Percentiles rank a stretch among this genome's conserved stretches.
These are phyloP conservation scores for Crithidia sp. DNA, from an alignment of 208 protist species.

Conservation along the genomic window DNA sequence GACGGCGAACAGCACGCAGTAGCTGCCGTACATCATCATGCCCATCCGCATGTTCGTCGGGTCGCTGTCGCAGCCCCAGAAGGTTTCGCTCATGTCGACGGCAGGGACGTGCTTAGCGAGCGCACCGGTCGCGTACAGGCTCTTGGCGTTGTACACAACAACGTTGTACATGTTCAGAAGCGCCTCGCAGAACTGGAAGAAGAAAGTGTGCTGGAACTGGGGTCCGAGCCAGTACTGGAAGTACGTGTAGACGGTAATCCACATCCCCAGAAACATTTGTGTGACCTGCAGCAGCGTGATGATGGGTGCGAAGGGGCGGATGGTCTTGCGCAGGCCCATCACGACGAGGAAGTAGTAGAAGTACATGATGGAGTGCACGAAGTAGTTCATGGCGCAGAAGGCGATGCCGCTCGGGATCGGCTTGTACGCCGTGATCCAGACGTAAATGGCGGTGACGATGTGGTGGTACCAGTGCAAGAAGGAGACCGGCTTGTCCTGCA, in stretches of 20 bases:
- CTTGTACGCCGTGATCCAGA: conserved; percentile 70
- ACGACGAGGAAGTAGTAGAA: conserved; percentile 88
- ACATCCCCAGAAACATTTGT: conserved; percentile 90
- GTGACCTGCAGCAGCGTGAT: conserved; percentile 80
- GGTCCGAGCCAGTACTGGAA: conserved; percentile 41
- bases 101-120: conserved; percentile 44
- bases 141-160: conserved; percentile 9
- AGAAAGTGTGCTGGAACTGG: not conserved
- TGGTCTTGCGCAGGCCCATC: conserved; percentile 44
- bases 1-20: conserved; percentile 85
- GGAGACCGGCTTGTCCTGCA: conserved; percentile 72
- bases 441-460: conserved; percentile 85
- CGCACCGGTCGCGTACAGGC: conserved; percentile 35
- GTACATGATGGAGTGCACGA: conserved; percentile 94
- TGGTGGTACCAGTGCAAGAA: conserved; percentile 92
- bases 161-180: not conserved
- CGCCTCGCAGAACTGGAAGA: conserved; percentile 18
- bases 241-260: conserved; percentile 52
- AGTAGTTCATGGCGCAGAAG: conserved; percentile 92
- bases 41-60: conserved; percentile 44
- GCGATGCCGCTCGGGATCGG: conserved; percentile 54
- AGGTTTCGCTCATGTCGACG: conserved; percentile 24
- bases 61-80: conserved; percentile 46
- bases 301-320: conserved; percentile 73
- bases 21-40: conserved; percentile 85